Base-by-base conservation (phyloP, 305 asterid species). In the Fraxinus xanthoxyloides region DNA sequence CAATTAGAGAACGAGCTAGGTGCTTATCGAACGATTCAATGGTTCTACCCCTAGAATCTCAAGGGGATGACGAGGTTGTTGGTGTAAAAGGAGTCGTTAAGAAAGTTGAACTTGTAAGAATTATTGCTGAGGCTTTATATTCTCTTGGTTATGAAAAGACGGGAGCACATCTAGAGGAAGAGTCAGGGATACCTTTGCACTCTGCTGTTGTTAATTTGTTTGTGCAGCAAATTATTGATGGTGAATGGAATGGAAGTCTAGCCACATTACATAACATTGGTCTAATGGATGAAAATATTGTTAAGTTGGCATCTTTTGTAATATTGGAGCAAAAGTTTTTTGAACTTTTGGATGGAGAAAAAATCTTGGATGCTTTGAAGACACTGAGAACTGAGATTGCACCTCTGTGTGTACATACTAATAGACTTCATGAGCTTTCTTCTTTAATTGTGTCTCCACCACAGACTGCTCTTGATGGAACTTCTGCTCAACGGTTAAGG, bases 91-190 rank as follows among this genome's bases (percentile, higher is more conserved):
- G 87, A 72, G 81, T 86, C 28, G 82, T 86, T 61, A 86, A 84
- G 85, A 86, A 86, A 82, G 85, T 21, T 40, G 89, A 86, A 79
- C 82, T 86, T 46, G 87, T 86, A 80, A 79, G 85, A 79, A 84
- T 86, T 74, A 86, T 86, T 54, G 83, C 87, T 31, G 86, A 84
- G 63, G 84, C 87, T 5, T 81, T 86, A 38, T 81, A 84, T 72
- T 86, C 87, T 36, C 89, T 86, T 70, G 89, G 89, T 43, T 86
- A 81, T 82, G 77, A 79, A 81, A 86, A 79, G 79, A 82, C 89
- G 2, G 85, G 84, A 9, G 87, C 81, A 1, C 84, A 51, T 36
- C 82, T 86, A 26, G 87, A 86, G 85, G 85, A 84, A 84, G 89
- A 86, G 48, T 84, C 88, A 1, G 86, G 85, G 36, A 84, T 87